Evolutionary conservation across 768 basidiomycete species (phyloP), one percentile per base, ranked within the genome.

Genomic region (Suillus clintonianus): DNA sequence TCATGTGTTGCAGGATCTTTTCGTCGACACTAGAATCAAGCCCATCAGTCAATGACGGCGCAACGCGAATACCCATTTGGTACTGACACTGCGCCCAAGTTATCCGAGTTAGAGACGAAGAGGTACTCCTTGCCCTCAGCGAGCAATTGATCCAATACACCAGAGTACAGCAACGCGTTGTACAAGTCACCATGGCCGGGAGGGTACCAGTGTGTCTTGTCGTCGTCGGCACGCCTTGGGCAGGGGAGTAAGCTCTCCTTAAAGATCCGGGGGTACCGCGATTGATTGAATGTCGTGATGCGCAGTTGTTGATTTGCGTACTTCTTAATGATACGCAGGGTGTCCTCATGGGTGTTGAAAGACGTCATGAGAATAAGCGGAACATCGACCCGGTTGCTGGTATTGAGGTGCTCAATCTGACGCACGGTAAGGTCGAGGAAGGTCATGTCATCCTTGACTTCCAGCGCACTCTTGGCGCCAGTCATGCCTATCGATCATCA

Each of bases 331-430:
- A 91, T 88, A 53, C 89, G 85, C 34, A 87, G 81, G 19, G 89
- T 91, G 74, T 91, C 89, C 30, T 90, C 89, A 73, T 89, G 88
- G 9, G 89, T 91, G 79, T 91, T 91, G 81, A 91, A 91, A 59
- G 89, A 89, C 70, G 90, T 91, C 89, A 91, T 91, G 69, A 91
- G 84, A 75, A 91, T 89, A 73, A 91, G 87, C 1, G 90, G 89
- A 59, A 91, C 89, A 76, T 90, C 87, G 73, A 84, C 85, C 62
- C 81, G 79, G 79, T 83, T 77, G 53, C 79, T 77, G 36, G 83
- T 83, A 78, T 89, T 89, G 69, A 89, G 83, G 71, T 89, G 89
- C 79, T 91, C 87, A 65, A 89, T 85, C 75, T 86, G 84, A 68
- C 83, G 80, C 59, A 88, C 86, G 57, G 81, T 84, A 48, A 88